Evolutionary conservation across 495 filamentous ascomycete species (phyloP).

Genomic region (Aspergillus sclerotioniger): DNA sequence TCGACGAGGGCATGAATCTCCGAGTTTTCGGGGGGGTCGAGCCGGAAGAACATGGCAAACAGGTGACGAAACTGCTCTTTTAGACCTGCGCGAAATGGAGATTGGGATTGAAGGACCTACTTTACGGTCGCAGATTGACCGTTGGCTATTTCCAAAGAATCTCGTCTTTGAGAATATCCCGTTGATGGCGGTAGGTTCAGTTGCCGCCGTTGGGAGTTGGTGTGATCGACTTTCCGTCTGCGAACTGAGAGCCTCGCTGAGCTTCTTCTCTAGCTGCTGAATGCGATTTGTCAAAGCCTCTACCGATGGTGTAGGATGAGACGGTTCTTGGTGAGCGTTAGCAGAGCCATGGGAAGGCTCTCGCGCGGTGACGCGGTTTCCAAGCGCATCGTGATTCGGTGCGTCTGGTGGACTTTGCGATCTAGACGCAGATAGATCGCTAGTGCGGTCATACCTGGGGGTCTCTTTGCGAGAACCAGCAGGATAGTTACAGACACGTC

Average conservation of each 20-base stretch:
- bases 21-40: not conserved
- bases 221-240: not conserved
- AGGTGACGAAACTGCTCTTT: conserved; percentile 5
- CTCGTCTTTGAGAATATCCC: conserved; percentile 6
- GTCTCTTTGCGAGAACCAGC: conserved; percentile 1
- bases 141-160: conserved; percentile 13
- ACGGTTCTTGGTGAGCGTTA: not conserved
- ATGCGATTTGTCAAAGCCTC: conserved; percentile 1
- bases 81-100: not conserved
- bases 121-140: conserved; percentile 4
- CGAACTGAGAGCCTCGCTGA: not conserved
- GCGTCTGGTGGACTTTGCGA: not conserved
- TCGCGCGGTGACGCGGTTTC: not conserved
- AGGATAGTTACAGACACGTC: conserved; percentile 35
- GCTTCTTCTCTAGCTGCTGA: conserved; percentile 1
- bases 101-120: not conserved
- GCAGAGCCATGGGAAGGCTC: not conserved
- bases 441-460: not conserved
- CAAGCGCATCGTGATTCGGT: not conserved
- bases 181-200: not conserved
- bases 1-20: conserved; percentile 5
- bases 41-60: not conserved
- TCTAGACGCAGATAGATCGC: not conserved
- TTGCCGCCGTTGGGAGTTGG: not conserved
- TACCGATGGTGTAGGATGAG: not conserved